Base-by-base conservation (phyloP, 2,329 filamentous ascomycete genomes). In the Pseudonectria foliicola region DNA sequence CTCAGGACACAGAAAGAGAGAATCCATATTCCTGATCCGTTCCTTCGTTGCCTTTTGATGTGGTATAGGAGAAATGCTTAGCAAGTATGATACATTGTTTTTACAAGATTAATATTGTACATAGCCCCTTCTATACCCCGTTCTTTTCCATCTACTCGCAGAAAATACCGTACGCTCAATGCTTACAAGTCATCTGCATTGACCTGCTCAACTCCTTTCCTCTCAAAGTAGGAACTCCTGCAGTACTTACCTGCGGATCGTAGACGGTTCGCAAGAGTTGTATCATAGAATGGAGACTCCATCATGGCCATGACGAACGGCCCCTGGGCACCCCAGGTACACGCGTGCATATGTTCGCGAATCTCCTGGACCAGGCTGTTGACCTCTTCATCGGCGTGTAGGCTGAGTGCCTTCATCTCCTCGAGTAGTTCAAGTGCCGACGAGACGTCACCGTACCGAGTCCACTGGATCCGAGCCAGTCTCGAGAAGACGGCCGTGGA, bases 401-500 rank as follows among this genome's bases (percentile, higher is more conserved):
- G 62, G 0, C 80, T 80, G 2, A 72, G 70, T 24, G 71, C 63
- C 27, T 73, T 70, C 81, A 86, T 85, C 59, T 85, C 80, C 27
- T 71, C 64, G 5, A 85, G 60, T 2, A 82, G 54, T 4, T 67
- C 61, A 32, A 77, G 58, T 15, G 82, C 71, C 1, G 66, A 66
- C 4, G 52, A 44, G 3, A 76, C 64, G 48, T 85, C 76, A 14
- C 75, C 69, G 43, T 75, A 73, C 10, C 75, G 71, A 24, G 62
- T 57, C 75, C 80, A 85, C 36, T 77, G 65, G 14, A 80, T 69
- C 11, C 66, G 58, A 15, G 85, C 66, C 24, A 87, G 68, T 31
- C 75, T 67, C 52, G 82, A 80, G 64, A 85, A 89, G 27, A 89
- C 74, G 0, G 71, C 64, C 0, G 82, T 82, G 13, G 78, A 79